Conservation (phyloP, 257 asterid species). For the Petunia axillaris region DNA sequence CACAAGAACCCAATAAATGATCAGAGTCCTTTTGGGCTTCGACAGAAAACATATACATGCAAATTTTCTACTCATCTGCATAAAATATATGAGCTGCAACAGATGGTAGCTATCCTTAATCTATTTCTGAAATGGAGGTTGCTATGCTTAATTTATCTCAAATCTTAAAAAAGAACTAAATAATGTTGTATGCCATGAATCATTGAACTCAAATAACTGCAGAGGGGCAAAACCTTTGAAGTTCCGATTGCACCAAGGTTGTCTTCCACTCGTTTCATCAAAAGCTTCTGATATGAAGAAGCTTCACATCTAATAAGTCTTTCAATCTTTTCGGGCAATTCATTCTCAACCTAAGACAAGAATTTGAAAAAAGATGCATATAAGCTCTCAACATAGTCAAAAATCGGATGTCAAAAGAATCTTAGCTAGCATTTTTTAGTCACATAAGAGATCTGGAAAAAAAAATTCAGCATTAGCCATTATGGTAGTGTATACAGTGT, state of each 20-base stretch:
- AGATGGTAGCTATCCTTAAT: not conserved
- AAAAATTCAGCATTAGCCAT: not conserved
- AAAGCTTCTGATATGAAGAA: constrained; percentile 87
- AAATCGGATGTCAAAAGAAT: not conserved
- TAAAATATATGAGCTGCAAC: not conserved
- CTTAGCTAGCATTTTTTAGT: not conserved
- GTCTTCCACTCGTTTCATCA: constrained; percentile 97
- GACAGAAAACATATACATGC: not conserved
- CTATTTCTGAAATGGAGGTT: not conserved
- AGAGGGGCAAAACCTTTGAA: constrained; percentile 65
- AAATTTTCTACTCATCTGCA: not conserved
- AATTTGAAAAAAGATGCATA: constrained; percentile 33
- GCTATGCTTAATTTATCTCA: not conserved
- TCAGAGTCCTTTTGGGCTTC: not conserved
- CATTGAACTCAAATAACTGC: constrained; percentile 22
- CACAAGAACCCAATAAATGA: not conserved
- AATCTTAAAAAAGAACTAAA: not conserved
- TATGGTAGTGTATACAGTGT: not conserved
- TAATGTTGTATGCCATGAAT: constrained; percentile 18
- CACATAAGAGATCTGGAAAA: not conserved
- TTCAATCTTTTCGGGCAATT: constrained; percentile 95
- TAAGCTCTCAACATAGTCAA: constrained; percentile 14
- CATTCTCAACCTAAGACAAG: constrained; percentile 77
- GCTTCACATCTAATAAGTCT: constrained; percentile 97
- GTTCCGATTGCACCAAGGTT: constrained; percentile 97